Percentiles rank a stretch among this genome's conserved stretches.
Conservation (phyloP, 148 eudicot genomes). For the Drosera capensis region DNA sequence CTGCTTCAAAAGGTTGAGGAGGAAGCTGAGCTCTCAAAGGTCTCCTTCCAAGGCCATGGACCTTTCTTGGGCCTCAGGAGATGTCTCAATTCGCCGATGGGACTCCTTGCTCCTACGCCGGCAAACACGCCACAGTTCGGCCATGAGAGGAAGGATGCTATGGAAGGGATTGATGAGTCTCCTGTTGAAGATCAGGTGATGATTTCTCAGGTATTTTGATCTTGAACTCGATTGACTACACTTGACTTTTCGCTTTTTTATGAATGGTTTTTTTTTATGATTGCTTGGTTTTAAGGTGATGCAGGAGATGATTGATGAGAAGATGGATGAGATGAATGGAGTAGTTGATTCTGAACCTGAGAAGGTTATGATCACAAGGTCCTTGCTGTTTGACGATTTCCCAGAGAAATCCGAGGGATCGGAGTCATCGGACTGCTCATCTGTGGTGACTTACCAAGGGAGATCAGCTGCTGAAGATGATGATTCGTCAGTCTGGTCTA, state of each 20-base stretch:
- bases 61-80: conserved; percentile 19
- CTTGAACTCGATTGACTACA: background rate
- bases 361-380: conserved; percentile 40
- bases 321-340: conserved; percentile 8
- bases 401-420: conserved; percentile 46
- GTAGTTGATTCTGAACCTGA: conserved; percentile 25
- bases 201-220: conserved; percentile 28
- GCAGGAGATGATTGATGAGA: conserved; percentile 13
- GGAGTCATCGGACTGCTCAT: conserved; percentile 28
- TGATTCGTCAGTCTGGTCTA: conserved; percentile 61
- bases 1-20: conserved; percentile 79
- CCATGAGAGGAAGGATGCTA: background rate
- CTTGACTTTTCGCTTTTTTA: background rate
- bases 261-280: background rate
- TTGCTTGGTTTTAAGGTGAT: conserved; percentile 6
- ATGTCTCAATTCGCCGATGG: conserved; percentile 33
- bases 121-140: conserved; percentile 48
- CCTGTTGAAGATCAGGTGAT: conserved; percentile 32
- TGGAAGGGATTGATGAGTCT: conserved; percentile 15
- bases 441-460: conserved; percentile 15
- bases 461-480: conserved; percentile 24
- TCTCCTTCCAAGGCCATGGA: conserved; percentile 15
- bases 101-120: conserved; percentile 73
- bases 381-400: conserved; percentile 55
- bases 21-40: conserved; percentile 46